Evolutionary conservation across 169 alveolate genomes (phyloP).

Genomic region (Eimeria tenella): DNA sequence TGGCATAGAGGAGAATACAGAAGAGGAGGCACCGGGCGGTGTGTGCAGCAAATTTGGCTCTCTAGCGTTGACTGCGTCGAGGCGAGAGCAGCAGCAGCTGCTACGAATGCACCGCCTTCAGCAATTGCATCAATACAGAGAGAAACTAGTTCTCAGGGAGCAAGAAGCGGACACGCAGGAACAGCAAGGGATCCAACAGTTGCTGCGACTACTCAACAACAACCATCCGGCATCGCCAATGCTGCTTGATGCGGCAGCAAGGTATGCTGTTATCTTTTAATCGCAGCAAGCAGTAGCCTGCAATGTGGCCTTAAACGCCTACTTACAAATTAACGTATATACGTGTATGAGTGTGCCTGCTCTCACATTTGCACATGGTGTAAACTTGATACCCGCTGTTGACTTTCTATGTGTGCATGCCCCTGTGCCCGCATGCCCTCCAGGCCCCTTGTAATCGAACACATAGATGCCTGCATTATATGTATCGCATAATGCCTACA

Average conservation of each 20-base stretch:
- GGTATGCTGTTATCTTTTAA: not conserved
- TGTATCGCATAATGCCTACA: too few relatives aligned
- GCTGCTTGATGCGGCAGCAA: slow-evolving; percentile 3
- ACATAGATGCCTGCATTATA: too few relatives aligned
- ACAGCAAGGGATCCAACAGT: not conserved
- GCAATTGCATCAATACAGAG: not conserved
- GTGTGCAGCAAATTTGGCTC: not conserved
- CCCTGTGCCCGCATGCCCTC: not conserved
- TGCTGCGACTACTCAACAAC: slow-evolving; percentile 5
- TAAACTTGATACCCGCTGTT: not conserved
- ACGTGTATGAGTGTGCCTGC: not conserved
- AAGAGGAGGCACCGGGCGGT: not conserved
- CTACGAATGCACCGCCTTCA: not conserved
- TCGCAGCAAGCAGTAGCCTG: not conserved
- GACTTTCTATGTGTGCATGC: not conserved
- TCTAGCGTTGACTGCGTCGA: not conserved
- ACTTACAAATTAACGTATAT: too few relatives aligned
- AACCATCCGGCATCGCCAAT: not conserved
- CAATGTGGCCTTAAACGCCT: not conserved
- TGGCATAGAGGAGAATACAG: not conserved
- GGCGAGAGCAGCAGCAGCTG: slow-evolving; percentile 12
- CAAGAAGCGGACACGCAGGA: not conserved
- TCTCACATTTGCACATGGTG: not conserved
- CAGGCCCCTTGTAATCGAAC: too few relatives aligned
- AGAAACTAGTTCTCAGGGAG: not conserved